Evolutionary conservation across 192 early-diverging fungal species (phyloP).

Genomic region (Coemansia sp.): DNA sequence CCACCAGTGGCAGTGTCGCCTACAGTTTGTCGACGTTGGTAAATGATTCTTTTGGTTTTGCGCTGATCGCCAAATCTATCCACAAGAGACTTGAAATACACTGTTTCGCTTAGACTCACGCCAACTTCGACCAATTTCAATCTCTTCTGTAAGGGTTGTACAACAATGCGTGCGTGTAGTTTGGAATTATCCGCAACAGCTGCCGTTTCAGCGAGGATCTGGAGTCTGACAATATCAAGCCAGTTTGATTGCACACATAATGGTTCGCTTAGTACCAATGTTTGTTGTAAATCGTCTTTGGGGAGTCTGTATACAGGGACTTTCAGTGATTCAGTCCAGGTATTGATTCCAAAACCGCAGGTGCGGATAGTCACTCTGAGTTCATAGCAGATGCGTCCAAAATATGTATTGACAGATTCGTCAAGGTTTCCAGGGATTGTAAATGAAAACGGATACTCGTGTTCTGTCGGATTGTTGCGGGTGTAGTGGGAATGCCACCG

Average conservation of each 20-base stretch:
- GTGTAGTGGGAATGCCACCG: conserved; percentile 16
- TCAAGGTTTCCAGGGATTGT: conserved; percentile 32
- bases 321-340: conserved; percentile 32
- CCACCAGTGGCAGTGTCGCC: conserved; percentile 6
- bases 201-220: conserved; percentile 22
- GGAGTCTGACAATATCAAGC: conserved; percentile 42
- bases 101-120: conserved; percentile 28
- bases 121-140: conserved; percentile 34
- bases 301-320: conserved; percentile 39
- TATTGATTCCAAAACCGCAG: conserved; percentile 46
- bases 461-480: background rate
- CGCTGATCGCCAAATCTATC: conserved; percentile 29
- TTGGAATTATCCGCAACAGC: conserved; percentile 30
- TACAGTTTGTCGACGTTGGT: conserved; percentile 4
- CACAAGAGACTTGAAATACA: conserved; percentile 14
- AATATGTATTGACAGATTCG: conserved; percentile 29
- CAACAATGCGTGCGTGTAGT: conserved; percentile 19
- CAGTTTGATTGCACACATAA: conserved; percentile 41
- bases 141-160: conserved; percentile 38
- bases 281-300: conserved; percentile 16
- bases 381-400: conserved; percentile 35
- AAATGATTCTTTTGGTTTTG: conserved; percentile 10
- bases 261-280: conserved; percentile 14
- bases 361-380: conserved; percentile 33
- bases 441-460: conserved; percentile 41